phyloP scores from a whole-genome alignment of 2,329 filamentous ascomycete genomes.

The Fonsecaea pedrosoi region DNA sequence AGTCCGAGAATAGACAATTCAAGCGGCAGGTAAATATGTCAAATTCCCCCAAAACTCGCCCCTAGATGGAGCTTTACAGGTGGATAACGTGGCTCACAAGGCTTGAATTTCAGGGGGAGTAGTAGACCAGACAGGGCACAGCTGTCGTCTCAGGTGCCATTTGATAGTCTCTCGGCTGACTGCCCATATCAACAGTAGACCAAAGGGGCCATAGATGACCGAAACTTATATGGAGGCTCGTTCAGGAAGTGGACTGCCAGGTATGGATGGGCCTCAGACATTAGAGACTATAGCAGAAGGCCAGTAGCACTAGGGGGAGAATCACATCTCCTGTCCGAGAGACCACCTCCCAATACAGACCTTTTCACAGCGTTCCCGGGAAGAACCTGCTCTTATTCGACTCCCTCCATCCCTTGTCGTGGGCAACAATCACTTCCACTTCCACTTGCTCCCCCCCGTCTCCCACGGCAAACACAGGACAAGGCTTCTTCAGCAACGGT shows the following conservation, averaged over 20 bases:
- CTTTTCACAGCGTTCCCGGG: conserved; percentile 25
- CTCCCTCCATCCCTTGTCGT: conserved; percentile 37
- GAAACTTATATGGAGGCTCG: not conserved
- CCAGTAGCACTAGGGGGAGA: not conserved
- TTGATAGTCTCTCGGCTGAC: not conserved
- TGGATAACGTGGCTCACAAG: not conserved
- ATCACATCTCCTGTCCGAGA: not conserved
- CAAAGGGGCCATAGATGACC: not conserved
- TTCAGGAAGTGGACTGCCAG: not conserved
- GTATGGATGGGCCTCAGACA: not conserved
- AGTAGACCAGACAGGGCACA: not conserved
- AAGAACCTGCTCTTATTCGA: conserved; percentile 36
- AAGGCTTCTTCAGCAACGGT: conserved; percentile 30
- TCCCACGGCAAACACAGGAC: conserved; percentile 17
- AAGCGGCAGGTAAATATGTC: not conserved
- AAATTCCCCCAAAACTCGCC: not conserved
- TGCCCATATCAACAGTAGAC: not conserved
- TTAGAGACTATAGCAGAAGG: not conserved
- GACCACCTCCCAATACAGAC: not conserved
- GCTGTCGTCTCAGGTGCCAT: not conserved
- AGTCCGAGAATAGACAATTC: not conserved
- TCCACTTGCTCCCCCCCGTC: conserved; percentile 17
- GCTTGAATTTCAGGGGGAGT: not conserved
- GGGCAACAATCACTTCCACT: conserved; percentile 39
- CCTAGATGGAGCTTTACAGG: not conserved